Base-by-base conservation (phyloP, 768 basidiomycete genomes). In the Lactarius tabidus region DNA sequence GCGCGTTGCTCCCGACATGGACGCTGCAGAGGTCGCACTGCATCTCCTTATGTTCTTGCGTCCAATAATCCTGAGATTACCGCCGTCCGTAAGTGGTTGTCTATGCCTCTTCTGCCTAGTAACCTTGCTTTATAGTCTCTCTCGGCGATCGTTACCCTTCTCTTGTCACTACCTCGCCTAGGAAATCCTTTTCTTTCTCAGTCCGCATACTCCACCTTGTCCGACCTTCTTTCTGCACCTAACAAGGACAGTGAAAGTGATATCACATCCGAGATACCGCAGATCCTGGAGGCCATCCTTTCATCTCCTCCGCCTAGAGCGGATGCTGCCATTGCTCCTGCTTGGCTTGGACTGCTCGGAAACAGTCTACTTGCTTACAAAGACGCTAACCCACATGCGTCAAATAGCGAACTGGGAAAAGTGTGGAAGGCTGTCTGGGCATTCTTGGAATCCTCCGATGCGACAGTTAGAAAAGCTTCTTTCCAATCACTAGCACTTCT, bases 161-260 rank as follows among this genome's bases (percentile, higher is more conserved):
- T 98, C 31, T 85, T 98, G 7, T 79, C 84, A 28, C 85, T 98
- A 36, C 94, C 96, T 23, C 89, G 92, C 62, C 81, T 96, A 9
- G 91, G 90, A 43, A 94, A 92, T 70, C 85, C 90, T 26, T 97
- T 95, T 74, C 82, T 99, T 51, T 90, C 95, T 1, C 89, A 95
- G 75, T 86, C 91, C 17, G 82, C 91, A 35, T 98, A 95, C 74
- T 87, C 90, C 43, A 83, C 95, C 56, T 82, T 99, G 68, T 87
- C 95, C 36, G 88, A 89, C 68, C 81, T 98, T 6, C 87, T 98
- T 67, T 74, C 82, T 28, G 74, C 80, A 20, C 80, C 84, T 3
- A 73, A 79, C 14, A 78, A 81, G 57, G 85, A 85, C 54, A 81
- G 79, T 7, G 79, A 80, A 3, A 79, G 77, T 66, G 78, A 79